Percentiles rank a stretch among this genome's conserved stretches.
These are phyloP conservation scores for Pyrenochaeta sp. DNA, from an alignment of 2,329 filamentous ascomycete genomes.

Conservation along the genomic window DNA sequence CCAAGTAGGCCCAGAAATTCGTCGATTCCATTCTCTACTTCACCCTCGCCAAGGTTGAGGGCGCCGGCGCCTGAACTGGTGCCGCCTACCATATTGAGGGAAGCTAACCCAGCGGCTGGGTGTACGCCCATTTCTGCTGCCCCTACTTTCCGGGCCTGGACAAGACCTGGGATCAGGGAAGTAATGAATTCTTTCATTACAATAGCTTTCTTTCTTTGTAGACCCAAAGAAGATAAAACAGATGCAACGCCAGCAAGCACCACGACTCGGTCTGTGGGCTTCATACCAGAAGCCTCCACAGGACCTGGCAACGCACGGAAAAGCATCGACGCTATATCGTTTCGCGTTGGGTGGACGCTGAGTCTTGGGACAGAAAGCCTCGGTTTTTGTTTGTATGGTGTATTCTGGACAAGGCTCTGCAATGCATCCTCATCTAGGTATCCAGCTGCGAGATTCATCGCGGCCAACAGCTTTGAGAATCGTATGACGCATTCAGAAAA, in stretches of 20 bases:
- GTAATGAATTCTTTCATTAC: slow-evolving; percentile 86
- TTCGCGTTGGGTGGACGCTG: slow-evolving; percentile 46
- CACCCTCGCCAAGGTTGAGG: slow-evolving; percentile 60
- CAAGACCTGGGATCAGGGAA: slow-evolving; percentile 81
- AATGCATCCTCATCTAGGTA: slow-evolving; percentile 68
- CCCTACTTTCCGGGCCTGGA: slow-evolving; percentile 89
- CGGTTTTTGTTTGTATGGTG: slow-evolving; percentile 55
- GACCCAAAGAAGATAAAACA: slow-evolving; percentile 80
- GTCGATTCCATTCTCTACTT: slow-evolving; percentile 52
- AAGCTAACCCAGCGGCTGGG: slow-evolving; percentile 85
- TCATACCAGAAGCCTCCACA: slow-evolving; percentile 67
- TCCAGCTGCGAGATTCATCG: slow-evolving; percentile 72
- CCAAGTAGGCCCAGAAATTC: slow-evolving; percentile 52
- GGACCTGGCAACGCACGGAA: slow-evolving; percentile 60
- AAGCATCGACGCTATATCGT: slow-evolving; percentile 49
- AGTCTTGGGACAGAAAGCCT: slow-evolving; percentile 45
- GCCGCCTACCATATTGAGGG: slow-evolving; percentile 62
- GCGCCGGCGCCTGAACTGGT: slow-evolving; percentile 80
- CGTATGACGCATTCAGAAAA: slow-evolving; percentile 78
- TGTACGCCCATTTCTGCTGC: slow-evolving; percentile 97
- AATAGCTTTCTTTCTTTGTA: slow-evolving; percentile 90
- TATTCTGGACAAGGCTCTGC: slow-evolving; percentile 51
- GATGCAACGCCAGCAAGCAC: slow-evolving; percentile 86
- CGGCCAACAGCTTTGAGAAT: slow-evolving; percentile 73
- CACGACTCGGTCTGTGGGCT: slow-evolving; percentile 77